Evolutionary conservation across 768 basidiomycete genomes (phyloP).

Genomic region (Termitomyces sp.): DNA sequence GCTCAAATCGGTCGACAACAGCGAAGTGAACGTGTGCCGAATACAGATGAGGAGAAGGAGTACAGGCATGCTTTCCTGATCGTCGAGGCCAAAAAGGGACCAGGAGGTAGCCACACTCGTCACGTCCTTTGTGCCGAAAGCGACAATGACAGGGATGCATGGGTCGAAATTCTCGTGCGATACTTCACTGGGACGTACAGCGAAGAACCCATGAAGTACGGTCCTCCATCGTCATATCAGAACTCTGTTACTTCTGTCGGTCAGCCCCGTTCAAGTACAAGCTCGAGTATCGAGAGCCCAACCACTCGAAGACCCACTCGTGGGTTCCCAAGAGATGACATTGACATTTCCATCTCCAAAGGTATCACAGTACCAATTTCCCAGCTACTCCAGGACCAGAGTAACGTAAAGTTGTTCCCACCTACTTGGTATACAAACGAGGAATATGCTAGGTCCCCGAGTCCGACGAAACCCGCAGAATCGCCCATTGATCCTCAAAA

Average conservation of each 20-base stretch:
- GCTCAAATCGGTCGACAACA: slow-evolving; percentile 98
- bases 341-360: slow-evolving; percentile 36
- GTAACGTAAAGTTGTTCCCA: slow-evolving; percentile 60
- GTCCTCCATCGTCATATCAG: slow-evolving; percentile 23
- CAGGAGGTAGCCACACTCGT: slow-evolving; percentile 65
- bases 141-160: slow-evolving; percentile 87
- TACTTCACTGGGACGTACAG: slow-evolving; percentile 83
- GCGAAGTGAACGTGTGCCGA: slow-evolving; percentile 47
- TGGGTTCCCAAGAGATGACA: slow-evolving; percentile 57
- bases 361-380: slow-evolving; percentile 54
- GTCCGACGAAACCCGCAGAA: slow-evolving; percentile 54
- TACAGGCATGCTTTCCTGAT: slow-evolving; percentile 98
- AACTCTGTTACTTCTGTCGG: slow-evolving; percentile 21
- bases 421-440: slow-evolving; percentile 33
- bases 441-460: slow-evolving; percentile 40
- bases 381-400: slow-evolving; percentile 50
- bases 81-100: slow-evolving; percentile 80
- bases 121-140: slow-evolving; percentile 98
- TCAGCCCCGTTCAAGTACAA: slow-evolving; percentile 57
- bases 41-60: slow-evolving; percentile 82
- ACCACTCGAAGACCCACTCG: slow-evolving; percentile 37
- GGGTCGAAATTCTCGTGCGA: slow-evolving; percentile 92
- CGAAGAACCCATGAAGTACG: slow-evolving; percentile 55
- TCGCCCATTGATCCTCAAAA: slow-evolving; percentile 42
- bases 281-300: slow-evolving; percentile 36